Conservation (phyloP, 495 filamentous ascomycete genomes). For the Penicillium canescens region DNA sequence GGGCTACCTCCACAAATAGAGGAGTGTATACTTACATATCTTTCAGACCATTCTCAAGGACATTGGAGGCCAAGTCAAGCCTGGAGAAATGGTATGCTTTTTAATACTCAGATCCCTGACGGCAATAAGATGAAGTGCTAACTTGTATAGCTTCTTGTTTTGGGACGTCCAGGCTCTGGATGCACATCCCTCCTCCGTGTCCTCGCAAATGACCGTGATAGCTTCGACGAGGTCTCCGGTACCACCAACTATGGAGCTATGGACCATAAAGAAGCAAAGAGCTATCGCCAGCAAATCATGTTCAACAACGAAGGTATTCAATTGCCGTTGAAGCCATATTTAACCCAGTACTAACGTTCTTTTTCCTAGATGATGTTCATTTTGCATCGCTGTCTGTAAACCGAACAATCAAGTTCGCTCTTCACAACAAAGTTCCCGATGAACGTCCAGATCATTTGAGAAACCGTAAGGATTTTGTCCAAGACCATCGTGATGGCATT, state of each 20-base stretch:
- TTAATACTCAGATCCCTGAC: too few species aligned
- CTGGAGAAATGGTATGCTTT: constrained; percentile 40
- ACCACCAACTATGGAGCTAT: constrained; percentile 36
- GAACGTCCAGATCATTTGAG: constrained; percentile 59
- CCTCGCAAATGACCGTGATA: constrained; percentile 37
- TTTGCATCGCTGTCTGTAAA: constrained; percentile 80
- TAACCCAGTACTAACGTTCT: constrained; percentile 39
- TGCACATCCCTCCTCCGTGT: constrained; percentile 44
- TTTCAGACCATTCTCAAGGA: constrained; percentile 39
- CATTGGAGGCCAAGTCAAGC: constrained; percentile 36
- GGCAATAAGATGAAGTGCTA: background rate
- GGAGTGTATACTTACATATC: background rate
- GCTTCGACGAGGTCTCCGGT: constrained; percentile 37
- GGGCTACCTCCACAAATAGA: background rate
- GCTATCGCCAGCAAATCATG: constrained; percentile 43
- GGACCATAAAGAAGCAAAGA: constrained; percentile 32
- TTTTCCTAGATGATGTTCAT: constrained; percentile 62
- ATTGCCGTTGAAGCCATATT: background rate
- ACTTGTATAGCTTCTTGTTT: constrained; percentile 35
- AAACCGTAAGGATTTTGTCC: constrained; percentile 52
- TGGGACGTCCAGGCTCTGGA: constrained; percentile 45
- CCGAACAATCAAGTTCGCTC: constrained; percentile 79
- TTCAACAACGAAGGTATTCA: constrained; percentile 40
- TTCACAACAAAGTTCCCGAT: constrained; percentile 64
- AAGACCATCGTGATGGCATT: constrained; percentile 69